These are phyloP conservation scores for Cordyceps tenuipes DNA, from an alignment of 2,329 filamentous ascomycete species.

Conservation along the genomic window DNA sequence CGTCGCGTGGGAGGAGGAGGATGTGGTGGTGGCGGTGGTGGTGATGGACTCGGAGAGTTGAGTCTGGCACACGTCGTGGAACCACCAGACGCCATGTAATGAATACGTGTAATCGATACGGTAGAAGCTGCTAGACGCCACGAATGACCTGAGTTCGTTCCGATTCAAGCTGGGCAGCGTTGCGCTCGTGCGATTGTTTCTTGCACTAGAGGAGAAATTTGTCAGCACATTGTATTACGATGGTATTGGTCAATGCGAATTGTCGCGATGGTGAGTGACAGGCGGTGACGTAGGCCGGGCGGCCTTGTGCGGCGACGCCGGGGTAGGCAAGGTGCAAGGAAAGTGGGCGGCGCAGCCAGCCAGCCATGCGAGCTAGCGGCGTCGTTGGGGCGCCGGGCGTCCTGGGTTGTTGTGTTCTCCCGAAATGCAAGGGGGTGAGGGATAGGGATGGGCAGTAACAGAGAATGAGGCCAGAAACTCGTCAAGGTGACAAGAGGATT, in stretches of 20 bases:
- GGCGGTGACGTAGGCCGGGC: slow-evolving; percentile 8
- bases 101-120: neutral
- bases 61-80: neutral
- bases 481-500: neutral
- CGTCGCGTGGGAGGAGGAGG: neutral
- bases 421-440: too few relatives aligned
- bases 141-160: slow-evolving; percentile 93
- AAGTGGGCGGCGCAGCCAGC: neutral
- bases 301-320: neutral
- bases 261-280: slow-evolving; percentile 2
- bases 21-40: too few relatives aligned
- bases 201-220: slow-evolving; percentile 57
- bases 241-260: neutral
- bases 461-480: neutral
- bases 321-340: neutral
- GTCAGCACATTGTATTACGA: slow-evolving; percentile 6
- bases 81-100: neutral
- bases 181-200: slow-evolving; percentile 91
- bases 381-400: neutral
- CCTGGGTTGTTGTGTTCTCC: neutral
- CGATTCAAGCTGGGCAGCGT: slow-evolving; percentile 82
- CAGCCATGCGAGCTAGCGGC: slow-evolving; percentile 4
- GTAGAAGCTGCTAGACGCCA: slow-evolving; percentile 55
- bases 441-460: too few relatives aligned
- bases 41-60: neutral